Percentiles rank a stretch among this genome's conserved stretches.
These are phyloP conservation scores for Phaeoacremonium minimum DNA, from an alignment of 2,329 filamentous ascomycete genomes.

Conservation along the genomic window DNA sequence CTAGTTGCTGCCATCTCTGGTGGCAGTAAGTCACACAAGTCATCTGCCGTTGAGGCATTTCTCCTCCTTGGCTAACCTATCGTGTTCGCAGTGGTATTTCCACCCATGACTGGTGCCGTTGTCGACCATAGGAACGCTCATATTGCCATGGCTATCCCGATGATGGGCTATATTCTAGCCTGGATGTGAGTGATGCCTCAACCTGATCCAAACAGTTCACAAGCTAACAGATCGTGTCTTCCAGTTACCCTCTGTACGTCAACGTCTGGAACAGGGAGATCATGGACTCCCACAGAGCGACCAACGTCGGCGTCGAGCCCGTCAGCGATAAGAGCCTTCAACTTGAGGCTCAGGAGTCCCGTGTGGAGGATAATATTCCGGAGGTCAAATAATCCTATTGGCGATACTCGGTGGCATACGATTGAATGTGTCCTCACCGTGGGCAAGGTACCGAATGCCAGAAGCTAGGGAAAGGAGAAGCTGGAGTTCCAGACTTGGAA, in stretches of 20 bases:
- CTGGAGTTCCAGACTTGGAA: too few species aligned
- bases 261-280: conserved; percentile 21
- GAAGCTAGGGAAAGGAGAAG: too few species aligned
- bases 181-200: conserved; percentile 13
- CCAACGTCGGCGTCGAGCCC: conserved; percentile 17
- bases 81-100: conserved; percentile 51
- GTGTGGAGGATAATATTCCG: conserved; percentile 1
- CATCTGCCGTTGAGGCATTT: too few species aligned
- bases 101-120: conserved; percentile 43
- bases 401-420: too few species aligned
- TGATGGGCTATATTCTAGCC: conserved; percentile 23
- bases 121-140: conserved; percentile 18
- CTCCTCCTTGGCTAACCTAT: too few species aligned
- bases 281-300: conserved; percentile 22
- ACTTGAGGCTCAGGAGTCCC: conserved; percentile 16
- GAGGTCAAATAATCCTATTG: too few species aligned
- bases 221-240: background rate
- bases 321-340: conserved; percentile 16
- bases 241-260: conserved; percentile 23
- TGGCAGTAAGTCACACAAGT: too few species aligned
- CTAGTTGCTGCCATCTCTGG: conserved; percentile 52
- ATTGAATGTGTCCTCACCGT: too few species aligned
- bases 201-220: background rate
- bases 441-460: too few species aligned
- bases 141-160: conserved; percentile 20